These are phyloP conservation scores for Debaryomyces singareniensis DNA, from an alignment of 1,139 yeast species.

Conservation along the genomic window DNA sequence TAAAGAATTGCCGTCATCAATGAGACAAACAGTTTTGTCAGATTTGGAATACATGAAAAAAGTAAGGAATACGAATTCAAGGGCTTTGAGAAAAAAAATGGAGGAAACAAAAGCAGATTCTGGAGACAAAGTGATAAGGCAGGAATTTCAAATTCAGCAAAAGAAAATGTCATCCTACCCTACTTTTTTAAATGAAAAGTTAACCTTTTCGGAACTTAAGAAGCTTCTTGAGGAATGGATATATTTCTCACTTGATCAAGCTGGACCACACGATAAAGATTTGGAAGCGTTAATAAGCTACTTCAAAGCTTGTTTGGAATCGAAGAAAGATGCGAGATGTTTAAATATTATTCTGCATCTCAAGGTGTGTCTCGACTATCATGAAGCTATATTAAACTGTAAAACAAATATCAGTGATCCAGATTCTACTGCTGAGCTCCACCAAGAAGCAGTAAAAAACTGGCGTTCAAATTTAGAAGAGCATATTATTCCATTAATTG, in stretches of 20 bases:
- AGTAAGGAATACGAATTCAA: constrained; percentile 20
- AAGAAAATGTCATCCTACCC: constrained; percentile 20
- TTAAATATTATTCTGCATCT: constrained; percentile 16
- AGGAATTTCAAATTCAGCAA: constrained; percentile 17
- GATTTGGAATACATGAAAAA: constrained; percentile 30
- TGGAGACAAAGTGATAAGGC: constrained; percentile 5
- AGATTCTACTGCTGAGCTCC: neutral
- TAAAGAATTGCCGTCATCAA: constrained; percentile 41
- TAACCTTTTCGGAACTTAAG: constrained; percentile 28
- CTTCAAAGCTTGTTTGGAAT: constrained; percentile 14
- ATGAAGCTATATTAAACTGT: constrained; percentile 3
- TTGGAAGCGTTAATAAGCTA: constrained; percentile 29
- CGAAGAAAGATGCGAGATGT: constrained; percentile 16
- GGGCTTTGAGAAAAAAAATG: constrained; percentile 26
- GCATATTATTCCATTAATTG: too few relatives aligned
- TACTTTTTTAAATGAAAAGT: constrained; percentile 25
- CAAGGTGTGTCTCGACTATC: constrained; percentile 10
- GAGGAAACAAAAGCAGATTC: constrained; percentile 7
- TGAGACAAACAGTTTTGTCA: constrained; percentile 33
- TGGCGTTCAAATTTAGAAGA: too few relatives aligned
- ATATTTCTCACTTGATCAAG: constrained; percentile 27
- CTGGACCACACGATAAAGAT: constrained; percentile 60
- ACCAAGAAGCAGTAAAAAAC: constrained; percentile 3
- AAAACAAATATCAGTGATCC: neutral
- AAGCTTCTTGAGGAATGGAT: constrained; percentile 45